Evolutionary conservation across 805 yeast species (phyloP), one percentile per base, ranked within the genome.

Genomic region (Helenozyma baotianmanensis): DNA sequence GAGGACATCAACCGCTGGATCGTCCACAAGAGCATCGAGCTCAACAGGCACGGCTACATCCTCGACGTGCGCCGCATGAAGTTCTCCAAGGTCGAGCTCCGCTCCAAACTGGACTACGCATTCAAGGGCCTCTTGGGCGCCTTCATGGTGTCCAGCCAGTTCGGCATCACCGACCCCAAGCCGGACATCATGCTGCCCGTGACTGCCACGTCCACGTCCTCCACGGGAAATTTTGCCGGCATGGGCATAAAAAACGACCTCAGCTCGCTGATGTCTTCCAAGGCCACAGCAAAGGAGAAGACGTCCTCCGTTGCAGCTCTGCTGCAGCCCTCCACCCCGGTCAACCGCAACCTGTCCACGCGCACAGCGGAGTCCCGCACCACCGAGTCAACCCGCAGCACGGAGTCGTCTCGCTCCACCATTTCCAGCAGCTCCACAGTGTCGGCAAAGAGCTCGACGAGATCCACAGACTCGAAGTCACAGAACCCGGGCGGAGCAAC

Each of bases 1-100:
- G 47, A 48, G 4, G 43, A 48, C 2, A 33, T 45, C 13, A 59
- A 52, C 37, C 39, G 58, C 38, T 58, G 74, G 72, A 29, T 62
- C 39, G 42, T 60, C 12, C 62, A 68, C 26, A 68, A 70, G 42
- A 60, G 64, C 15, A 58, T 79, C 3, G 56, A 54, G 5, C 45
- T 80, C 35, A 80, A 76, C 49, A 68, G 68, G 32, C 61, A 68
- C 25, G 79, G 74, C 0, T 82, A 74, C 60, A 57, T 81, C n/a
- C 58, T 82, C 19, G 87, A 83, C 54, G 57, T 64, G 0, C 43
- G 60, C 7, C 66, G 75, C 0, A 58, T 65, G 29, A 64, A 54
- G 15, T 82, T 80, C 48, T 57, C 68, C 14, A 72, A 71, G 43
- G 56, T 78, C 8, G 33, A 36, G 12, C 40, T 65, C 4, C 34